Percentiles rank a stretch among this genome's conserved stretches.
phyloP scores from a whole-genome alignment of 176 grass and related monocot genomes.

The Oropetium thomaeum region DNA sequence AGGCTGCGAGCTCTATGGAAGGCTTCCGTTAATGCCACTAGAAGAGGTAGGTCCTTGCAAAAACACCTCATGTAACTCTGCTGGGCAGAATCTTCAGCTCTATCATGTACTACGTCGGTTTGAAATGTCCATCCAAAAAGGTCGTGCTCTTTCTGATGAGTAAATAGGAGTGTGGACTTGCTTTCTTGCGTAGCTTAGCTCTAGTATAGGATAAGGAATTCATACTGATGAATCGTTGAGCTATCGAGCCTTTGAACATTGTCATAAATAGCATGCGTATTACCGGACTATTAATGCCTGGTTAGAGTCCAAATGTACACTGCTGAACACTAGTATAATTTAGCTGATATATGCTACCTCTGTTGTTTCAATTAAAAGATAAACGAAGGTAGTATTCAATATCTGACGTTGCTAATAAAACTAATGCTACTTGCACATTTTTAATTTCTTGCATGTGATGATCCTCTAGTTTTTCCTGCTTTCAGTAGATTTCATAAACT shows the following conservation, averaged over 20 bases:
- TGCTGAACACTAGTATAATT: background rate
- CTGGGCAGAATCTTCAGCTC: background rate
- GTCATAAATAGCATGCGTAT: background rate
- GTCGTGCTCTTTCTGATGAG: background rate
- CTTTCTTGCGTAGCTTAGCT: background rate
- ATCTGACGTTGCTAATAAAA: background rate
- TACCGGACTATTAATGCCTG: background rate
- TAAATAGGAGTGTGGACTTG: background rate
- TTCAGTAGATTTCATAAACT: background rate
- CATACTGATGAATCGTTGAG: background rate
- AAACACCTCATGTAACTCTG: background rate
- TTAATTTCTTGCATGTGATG: background rate
- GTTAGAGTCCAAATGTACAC: slow-evolving; percentile 10
- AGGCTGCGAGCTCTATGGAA: slow-evolving; percentile 62
- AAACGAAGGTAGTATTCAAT: too few relatives aligned
- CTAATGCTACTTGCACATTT: background rate
- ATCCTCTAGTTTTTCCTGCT: background rate
- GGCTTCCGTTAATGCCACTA: slow-evolving; percentile 70
- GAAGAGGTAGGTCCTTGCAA: slow-evolving; percentile 44
- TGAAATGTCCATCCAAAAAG: background rate
- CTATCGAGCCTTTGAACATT: background rate
- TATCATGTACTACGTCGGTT: background rate
- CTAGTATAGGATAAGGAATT: background rate
- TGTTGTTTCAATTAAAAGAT: too few relatives aligned
- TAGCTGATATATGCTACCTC: background rate